Evolutionary conservation across 208 protist genomes (phyloP).

Genomic region (Trypanosoma brucei): DNA sequence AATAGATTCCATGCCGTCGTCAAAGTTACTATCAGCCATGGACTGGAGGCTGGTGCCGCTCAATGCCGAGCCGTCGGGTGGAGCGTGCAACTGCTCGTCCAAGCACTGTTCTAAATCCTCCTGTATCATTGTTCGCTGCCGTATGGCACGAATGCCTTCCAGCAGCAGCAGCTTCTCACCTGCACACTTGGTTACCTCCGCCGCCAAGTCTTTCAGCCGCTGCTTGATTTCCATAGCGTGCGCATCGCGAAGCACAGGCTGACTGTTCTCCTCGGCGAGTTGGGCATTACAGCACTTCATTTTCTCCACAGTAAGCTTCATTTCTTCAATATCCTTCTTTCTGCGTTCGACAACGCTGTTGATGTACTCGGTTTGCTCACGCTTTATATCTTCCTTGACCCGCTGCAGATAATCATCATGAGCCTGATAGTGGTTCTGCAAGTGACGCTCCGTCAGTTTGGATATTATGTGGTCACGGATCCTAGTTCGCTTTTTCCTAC

Average conservation of each 20-base stretch:
- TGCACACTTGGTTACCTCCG: slow-evolving; percentile 35
- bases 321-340: slow-evolving; percentile 26
- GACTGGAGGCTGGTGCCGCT: background rate
- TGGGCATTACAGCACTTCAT: slow-evolving; percentile 33
- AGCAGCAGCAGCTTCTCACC: slow-evolving; percentile 39
- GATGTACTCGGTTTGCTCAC: slow-evolving; percentile 30
- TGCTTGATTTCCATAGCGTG: slow-evolving; percentile 59
- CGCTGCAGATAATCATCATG: slow-evolving; percentile 37
- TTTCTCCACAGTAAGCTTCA: slow-evolving; percentile 33
- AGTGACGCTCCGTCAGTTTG: slow-evolving; percentile 27
- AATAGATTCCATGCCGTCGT: slow-evolving; percentile 66
- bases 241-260: slow-evolving; percentile 61
- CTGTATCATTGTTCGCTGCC: slow-evolving; percentile 54
- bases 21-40: slow-evolving; percentile 27
- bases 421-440: slow-evolving; percentile 23
- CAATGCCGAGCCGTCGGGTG: background rate
- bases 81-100: slow-evolving; percentile 57
- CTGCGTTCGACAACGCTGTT: slow-evolving; percentile 14
- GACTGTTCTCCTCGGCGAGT: slow-evolving; percentile 62
- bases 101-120: slow-evolving; percentile 59
- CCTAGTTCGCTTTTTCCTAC: background rate
- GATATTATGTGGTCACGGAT: slow-evolving; percentile 30
- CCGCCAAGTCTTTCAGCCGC: slow-evolving; percentile 48
- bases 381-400: slow-evolving; percentile 27
- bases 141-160: slow-evolving; percentile 39